Base-by-base conservation (phyloP, 2,329 filamentous ascomycete genomes). In the Exserohilum turcica region DNA sequence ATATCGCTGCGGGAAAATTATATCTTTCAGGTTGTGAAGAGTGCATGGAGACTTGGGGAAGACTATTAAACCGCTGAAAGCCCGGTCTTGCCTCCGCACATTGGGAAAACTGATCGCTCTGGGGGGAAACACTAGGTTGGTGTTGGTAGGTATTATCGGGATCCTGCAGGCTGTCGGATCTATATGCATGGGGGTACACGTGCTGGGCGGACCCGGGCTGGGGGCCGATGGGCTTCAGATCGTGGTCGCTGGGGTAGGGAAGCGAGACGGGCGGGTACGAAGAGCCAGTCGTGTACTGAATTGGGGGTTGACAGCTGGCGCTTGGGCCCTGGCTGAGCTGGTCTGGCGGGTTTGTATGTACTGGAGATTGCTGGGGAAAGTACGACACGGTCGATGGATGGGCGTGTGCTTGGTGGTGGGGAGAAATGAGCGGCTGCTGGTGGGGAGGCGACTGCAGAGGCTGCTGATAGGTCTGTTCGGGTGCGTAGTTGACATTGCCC, bases 371-470 rank as follows among this genome's bases (percentile, higher is more conserved):
- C 37, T 71, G 70, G 12, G 68, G 60, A 39, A 72, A 72, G 48
- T 70, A 74, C 5, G 72, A 70, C n/a, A 65, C 53, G 9, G 66
- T 57, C 15, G 63, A 63, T 12, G 65, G 66, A 29, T 70, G 59
- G 12, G 64, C 65, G 9, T 67, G 70, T 27, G 65, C 33, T 35
- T 65, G 67, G 43, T 71, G 65, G 39, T 70, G 66, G 21, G 56
- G 56, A 13, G 56, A 57, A 19, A 43, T 67, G 15, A 71, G 64
- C 27, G 68, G 64, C 31, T 66, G 67, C 44, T 70, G 68, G 31
- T 67, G 65, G 43, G 65, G 67, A 19, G 69, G 70, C n/a, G 70
- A 72, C 8, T 61, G 62, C 4, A 72, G 55, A 9, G 68, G 63
- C 33, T 70, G 70, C 24, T 63, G 65, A 55, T 67, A 73, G 33